Conservation (phyloP, 2,329 filamentous ascomycete species). For the Diplodia corticola region DNA sequence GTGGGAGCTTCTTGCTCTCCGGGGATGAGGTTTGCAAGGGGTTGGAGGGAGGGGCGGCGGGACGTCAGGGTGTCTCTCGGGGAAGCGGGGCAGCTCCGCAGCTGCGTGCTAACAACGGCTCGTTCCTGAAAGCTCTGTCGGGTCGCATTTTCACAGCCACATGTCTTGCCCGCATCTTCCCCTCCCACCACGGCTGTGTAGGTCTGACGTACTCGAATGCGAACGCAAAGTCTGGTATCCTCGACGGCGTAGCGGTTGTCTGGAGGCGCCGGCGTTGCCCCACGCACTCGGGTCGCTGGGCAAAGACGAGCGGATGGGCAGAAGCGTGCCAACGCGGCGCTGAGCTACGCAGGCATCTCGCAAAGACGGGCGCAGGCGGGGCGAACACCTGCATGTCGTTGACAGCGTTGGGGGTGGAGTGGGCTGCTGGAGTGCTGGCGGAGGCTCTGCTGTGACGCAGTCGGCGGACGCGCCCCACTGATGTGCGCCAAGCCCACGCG, state of each 20-base stretch:
- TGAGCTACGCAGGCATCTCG: background rate
- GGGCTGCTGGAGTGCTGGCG: background rate
- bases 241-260: background rate
- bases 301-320: background rate
- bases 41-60: background rate
- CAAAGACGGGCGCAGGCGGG: background rate
- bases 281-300: background rate
- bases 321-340: background rate
- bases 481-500: slow-evolving; percentile 19
- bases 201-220: slow-evolving; percentile 55
- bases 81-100: slow-evolving; percentile 8
- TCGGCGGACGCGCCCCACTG: slow-evolving; percentile 1
- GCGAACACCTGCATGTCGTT: slow-evolving; percentile 10
- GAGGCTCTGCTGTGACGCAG: slow-evolving; percentile 7
- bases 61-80: slow-evolving; percentile 39
- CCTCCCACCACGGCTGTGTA: background rate
- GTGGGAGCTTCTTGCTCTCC: slow-evolving; percentile 26
- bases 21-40: background rate
- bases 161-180: background rate
- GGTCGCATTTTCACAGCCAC: background rate
- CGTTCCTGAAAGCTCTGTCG: background rate
- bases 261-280: slow-evolving; percentile 8
- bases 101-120: slow-evolving; percentile 29
- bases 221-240: slow-evolving; percentile 52
- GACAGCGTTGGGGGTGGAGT: background rate